phyloP scores from a whole-genome alignment of 768 basidiomycete genomes.

The Megacollybia marginata region DNA sequence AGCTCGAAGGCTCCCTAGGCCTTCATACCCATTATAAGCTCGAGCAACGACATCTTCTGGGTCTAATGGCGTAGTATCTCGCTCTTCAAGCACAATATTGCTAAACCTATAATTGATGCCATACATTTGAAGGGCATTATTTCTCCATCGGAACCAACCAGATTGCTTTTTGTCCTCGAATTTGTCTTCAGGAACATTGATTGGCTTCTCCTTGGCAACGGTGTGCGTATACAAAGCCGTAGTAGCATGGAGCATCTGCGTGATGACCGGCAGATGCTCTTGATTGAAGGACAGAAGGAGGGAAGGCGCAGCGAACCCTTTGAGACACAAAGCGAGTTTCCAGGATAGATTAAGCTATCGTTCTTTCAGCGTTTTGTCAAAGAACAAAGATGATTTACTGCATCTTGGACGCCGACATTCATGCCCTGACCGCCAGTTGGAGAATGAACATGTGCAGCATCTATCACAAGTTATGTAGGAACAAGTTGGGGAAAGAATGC shows the following conservation, averaged over 20 bases:
- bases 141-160: slow-evolving; percentile 14
- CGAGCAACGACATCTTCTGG: neutral
- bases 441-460: slow-evolving; percentile 16
- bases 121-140: slow-evolving; percentile 14
- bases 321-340: slow-evolving; percentile 21
- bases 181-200: slow-evolving; percentile 3
- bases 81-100: slow-evolving; percentile 16
- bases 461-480: no score
- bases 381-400: no score
- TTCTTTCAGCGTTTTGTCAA: neutral
- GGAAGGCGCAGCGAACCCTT: slow-evolving; percentile 10
- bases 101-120: slow-evolving; percentile 22
- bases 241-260: slow-evolving; percentile 20
- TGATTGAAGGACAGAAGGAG: slow-evolving; percentile 16
- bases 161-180: no score
- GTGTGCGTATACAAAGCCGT: slow-evolving; percentile 7
- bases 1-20: neutral
- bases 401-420: slow-evolving; percentile 19
- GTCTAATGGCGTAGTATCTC: neutral
- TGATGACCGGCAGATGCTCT: slow-evolving; percentile 24
- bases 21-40: neutral
- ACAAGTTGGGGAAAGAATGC: no score
- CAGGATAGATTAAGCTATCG: slow-evolving; percentile 17
- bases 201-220: neutral
- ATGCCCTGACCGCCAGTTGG: slow-evolving; percentile 18